Conservation (phyloP, 345 rosid genomes). For the Citrus reticulata region DNA sequence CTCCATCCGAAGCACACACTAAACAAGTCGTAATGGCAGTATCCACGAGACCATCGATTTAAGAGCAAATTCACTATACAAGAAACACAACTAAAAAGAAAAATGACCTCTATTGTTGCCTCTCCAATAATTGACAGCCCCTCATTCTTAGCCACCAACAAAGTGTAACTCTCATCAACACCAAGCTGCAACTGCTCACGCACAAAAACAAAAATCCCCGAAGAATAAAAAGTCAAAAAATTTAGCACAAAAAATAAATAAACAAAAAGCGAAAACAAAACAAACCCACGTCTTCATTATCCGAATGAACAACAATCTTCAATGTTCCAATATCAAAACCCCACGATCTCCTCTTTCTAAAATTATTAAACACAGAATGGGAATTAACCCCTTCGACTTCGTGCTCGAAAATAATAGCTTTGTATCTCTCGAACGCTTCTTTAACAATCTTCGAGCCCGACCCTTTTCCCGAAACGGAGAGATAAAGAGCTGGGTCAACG, state of each 20-base stretch:
- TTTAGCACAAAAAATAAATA: constrained; percentile 22
- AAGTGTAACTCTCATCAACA: constrained; percentile 54
- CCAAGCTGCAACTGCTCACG: constrained; percentile 54
- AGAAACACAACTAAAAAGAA: neutral
- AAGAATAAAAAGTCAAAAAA: constrained; percentile 9
- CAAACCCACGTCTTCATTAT: constrained; percentile 46
- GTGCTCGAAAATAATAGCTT: constrained; percentile 58
- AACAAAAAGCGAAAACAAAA: neutral
- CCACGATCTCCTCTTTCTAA: constrained; percentile 33
- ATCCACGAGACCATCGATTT: neutral
- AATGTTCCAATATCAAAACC: constrained; percentile 56
- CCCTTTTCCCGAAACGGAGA: constrained; percentile 48
- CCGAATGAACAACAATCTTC: constrained; percentile 60
- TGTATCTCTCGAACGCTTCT: constrained; percentile 74
- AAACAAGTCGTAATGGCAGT: neutral
- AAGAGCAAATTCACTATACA: neutral
- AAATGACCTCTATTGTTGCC: constrained; percentile 66
- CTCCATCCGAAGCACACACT: neutral
- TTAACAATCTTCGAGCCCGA: constrained; percentile 46
- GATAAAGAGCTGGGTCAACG: constrained; percentile 56
- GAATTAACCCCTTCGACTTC: constrained; percentile 6
- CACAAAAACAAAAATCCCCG: neutral
- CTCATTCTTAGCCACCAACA: constrained; percentile 44
- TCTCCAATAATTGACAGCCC: constrained; percentile 50
- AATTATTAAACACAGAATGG: constrained; percentile 20